A percentile compares a stretch with the other conserved stretches of the same genome.
Evolutionary conservation across 495 filamentous ascomycete genomes (phyloP).

Genomic region (Lasiosphaeria ovina): DNA sequence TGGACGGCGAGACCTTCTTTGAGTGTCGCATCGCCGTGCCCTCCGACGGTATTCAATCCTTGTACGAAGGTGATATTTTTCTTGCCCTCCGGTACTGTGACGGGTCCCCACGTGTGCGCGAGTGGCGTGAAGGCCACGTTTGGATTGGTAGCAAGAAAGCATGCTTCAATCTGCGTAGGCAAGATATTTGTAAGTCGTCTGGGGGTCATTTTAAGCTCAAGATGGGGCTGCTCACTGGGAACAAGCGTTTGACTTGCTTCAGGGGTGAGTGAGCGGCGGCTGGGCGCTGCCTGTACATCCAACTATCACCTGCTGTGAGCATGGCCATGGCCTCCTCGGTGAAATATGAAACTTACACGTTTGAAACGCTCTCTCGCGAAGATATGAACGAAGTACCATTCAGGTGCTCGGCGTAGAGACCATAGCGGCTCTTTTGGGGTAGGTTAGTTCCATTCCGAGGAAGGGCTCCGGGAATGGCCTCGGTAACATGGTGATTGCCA

Average conservation of each 20-base stretch:
- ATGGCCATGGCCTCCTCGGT: neutral
- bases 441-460: slow-evolving; percentile 63
- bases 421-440: slow-evolving; percentile 61
- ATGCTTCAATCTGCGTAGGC: slow-evolving; percentile 21
- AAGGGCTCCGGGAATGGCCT: slow-evolving; percentile 29
- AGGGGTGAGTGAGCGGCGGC: slow-evolving; percentile 58
- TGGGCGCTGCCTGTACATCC: slow-evolving; percentile 73
- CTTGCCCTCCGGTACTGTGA: slow-evolving; percentile 40
- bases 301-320: slow-evolving; percentile 46
- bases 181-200: neutral
- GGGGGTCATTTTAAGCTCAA: too few species aligned
- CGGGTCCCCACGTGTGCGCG: slow-evolving; percentile 71
- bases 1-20: slow-evolving; percentile 67
- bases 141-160: slow-evolving; percentile 47
- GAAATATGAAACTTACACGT: slow-evolving; percentile 17
- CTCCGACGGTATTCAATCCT: slow-evolving; percentile 63
- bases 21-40: slow-evolving; percentile 65
- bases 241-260: slow-evolving; percentile 1
- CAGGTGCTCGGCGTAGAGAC: slow-evolving; percentile 73
- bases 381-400: slow-evolving; percentile 83
- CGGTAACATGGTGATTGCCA: slow-evolving; percentile 29
- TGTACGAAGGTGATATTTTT: slow-evolving; percentile 63
- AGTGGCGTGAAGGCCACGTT: slow-evolving; percentile 62
- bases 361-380: slow-evolving; percentile 58
- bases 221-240: slow-evolving; percentile 7